A percentile compares a stretch with the other conserved stretches of the same genome.
Evolutionary conservation across 305 asterid genomes (phyloP).

Genomic region (Solanum hybrid): DNA sequence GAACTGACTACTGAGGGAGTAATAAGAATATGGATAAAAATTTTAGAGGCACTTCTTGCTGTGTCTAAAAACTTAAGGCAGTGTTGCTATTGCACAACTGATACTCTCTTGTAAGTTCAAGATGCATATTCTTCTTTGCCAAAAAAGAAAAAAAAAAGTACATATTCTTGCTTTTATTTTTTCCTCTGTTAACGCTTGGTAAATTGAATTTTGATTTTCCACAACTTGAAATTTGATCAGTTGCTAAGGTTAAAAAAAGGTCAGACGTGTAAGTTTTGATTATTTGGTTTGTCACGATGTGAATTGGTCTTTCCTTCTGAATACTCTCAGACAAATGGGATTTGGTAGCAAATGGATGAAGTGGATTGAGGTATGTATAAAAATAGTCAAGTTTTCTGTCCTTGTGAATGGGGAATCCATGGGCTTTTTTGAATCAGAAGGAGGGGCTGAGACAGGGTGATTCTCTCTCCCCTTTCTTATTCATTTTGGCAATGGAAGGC

Average conservation of each 20-base stretch:
- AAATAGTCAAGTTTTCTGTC: background rate
- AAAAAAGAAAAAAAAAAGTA: background rate
- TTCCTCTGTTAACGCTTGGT: background rate
- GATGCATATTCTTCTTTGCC: background rate
- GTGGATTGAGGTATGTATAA: no score
- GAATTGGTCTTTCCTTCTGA: no score
- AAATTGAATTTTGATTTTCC: background rate
- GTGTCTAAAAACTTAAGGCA: background rate
- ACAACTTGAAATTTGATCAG: background rate
- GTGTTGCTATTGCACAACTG: background rate
- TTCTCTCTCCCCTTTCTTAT: background rate
- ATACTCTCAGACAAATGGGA: no score
- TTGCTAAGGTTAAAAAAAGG: no score
- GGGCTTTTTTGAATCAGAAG: background rate
- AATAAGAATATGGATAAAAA: background rate
- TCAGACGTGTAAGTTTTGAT: no score
- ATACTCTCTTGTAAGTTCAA: background rate
- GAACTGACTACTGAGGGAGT: background rate
- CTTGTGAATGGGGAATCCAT: background rate
- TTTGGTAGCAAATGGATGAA: no score
- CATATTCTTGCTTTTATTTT: background rate
- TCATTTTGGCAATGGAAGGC: background rate
- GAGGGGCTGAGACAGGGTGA: background rate
- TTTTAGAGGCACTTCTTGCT: background rate
- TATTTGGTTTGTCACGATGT: no score